phyloP scores from a whole-genome alignment of 2,329 filamentous ascomycete genomes.

The Fusarium sp. region DNA sequence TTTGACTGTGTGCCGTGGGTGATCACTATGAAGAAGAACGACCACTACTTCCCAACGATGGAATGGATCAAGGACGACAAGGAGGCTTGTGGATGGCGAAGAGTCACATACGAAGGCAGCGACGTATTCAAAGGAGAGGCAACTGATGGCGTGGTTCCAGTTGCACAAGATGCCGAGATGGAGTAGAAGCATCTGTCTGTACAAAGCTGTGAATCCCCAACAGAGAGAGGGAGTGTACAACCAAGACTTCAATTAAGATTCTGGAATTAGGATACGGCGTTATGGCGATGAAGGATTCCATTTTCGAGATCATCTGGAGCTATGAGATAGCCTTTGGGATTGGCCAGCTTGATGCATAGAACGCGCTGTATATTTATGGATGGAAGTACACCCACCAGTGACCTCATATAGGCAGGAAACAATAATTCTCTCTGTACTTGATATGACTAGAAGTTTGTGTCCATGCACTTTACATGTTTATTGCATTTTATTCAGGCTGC shows the following conservation, averaged over 20 bases:
- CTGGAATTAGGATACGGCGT: slow-evolving; percentile 48
- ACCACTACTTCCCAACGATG: slow-evolving; percentile 87
- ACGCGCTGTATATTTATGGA: slow-evolving; percentile 16
- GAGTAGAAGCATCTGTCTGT: slow-evolving; percentile 47
- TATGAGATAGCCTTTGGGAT: slow-evolving; percentile 33
- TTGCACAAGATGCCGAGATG: slow-evolving; percentile 57
- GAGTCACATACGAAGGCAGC: slow-evolving; percentile 70
- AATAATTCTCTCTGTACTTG: not conserved
- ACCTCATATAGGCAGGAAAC: not conserved
- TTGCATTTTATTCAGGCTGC: not conserved
- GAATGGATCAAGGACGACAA: slow-evolving; percentile 74
- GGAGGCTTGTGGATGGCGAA: slow-evolving; percentile 70
- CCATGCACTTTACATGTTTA: not conserved
- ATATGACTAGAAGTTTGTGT: not conserved
- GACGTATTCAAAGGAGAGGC: slow-evolving; percentile 65
- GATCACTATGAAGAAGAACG: slow-evolving; percentile 99
- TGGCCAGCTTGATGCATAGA: slow-evolving; percentile 14
- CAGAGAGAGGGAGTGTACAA: slow-evolving; percentile 27
- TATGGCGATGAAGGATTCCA: slow-evolving; percentile 52
- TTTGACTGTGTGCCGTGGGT: slow-evolving; percentile 99
- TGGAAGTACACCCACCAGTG: too few relatives aligned
- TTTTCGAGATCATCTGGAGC: slow-evolving; percentile 48
- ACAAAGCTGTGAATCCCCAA: not conserved
- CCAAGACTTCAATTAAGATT: slow-evolving; percentile 9
- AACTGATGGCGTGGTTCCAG: slow-evolving; percentile 58